Evolutionary conservation across 2,329 filamentous ascomycete species (phyloP).

Genomic region (Colletotrichum endophyticum): DNA sequence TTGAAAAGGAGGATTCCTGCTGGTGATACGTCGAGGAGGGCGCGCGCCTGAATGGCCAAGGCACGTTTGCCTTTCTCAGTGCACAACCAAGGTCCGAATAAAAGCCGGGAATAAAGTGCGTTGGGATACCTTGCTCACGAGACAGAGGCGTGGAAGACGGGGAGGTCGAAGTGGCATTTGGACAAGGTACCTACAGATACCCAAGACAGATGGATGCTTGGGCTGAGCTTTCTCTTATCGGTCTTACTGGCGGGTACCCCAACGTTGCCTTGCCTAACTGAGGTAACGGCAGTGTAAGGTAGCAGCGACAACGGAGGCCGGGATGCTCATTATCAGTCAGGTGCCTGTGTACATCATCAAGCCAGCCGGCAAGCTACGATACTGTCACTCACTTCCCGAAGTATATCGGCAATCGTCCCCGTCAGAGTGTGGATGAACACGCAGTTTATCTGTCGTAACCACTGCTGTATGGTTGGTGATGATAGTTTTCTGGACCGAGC

Average conservation of each 20-base stretch:
- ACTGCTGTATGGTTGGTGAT: background rate
- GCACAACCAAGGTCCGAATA: background rate
- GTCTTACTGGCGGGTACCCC: background rate
- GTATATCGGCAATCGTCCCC: background rate
- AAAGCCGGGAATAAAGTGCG: background rate
- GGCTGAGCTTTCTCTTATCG: background rate
- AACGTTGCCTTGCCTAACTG: background rate
- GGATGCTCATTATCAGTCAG: background rate
- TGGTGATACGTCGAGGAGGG: background rate
- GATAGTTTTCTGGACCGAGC: background rate
- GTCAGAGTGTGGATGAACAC: conserved; percentile 9
- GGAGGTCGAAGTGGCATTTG: background rate
- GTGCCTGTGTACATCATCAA: background rate
- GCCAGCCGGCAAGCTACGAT: background rate
- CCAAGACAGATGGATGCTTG: background rate
- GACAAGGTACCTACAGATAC: background rate
- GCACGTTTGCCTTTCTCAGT: background rate
- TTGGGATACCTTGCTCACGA: background rate
- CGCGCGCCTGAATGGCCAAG: background rate
- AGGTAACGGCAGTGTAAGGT: background rate
- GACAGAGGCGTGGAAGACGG: background rate
- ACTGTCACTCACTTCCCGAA: background rate
- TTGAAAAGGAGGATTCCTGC: background rate
- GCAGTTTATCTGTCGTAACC: background rate
- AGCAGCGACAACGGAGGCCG: background rate